phyloP scores from a whole-genome alignment of 345 rosid species.

The Heritiera fomes region DNA sequence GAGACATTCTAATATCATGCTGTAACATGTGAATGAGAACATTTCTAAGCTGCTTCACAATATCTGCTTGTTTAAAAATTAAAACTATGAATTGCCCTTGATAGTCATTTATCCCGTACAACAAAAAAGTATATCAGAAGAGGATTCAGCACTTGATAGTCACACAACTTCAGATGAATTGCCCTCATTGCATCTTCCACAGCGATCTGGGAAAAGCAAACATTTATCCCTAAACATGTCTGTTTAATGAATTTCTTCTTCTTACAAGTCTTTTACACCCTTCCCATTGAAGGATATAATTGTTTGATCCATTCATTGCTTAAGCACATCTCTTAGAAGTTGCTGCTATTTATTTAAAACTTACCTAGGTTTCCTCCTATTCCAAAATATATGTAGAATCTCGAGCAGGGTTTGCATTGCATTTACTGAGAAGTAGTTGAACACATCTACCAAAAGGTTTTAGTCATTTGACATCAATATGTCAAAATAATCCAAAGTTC shows the following conservation, averaged over 20 bases:
- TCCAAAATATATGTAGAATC: background rate
- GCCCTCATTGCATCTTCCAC: constrained; percentile 70
- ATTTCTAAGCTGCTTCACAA: background rate
- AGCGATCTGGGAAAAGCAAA: constrained; percentile 41
- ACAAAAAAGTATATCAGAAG: constrained; percentile 14
- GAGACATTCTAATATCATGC: background rate
- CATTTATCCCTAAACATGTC: background rate
- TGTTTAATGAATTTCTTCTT: background rate
- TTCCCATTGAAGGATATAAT: background rate
- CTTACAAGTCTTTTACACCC: background rate
- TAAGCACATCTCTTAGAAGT: background rate
- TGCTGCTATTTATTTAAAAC: background rate
- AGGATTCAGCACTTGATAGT: constrained; percentile 84
- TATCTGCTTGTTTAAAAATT: background rate
- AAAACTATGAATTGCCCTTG: no score
- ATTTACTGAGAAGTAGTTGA: background rate
- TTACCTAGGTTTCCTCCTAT: background rate
- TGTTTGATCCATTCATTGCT: constrained; percentile 4
- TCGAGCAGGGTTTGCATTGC: background rate
- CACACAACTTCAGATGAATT: constrained; percentile 81
- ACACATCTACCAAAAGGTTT: background rate
- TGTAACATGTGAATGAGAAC: background rate
- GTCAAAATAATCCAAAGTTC: background rate
- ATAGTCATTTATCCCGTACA: no score
- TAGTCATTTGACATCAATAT: background rate